Evolutionary conservation across 1,284 basidiomycete genomes (phyloP).

Genomic region (Puccinia horiana): DNA sequence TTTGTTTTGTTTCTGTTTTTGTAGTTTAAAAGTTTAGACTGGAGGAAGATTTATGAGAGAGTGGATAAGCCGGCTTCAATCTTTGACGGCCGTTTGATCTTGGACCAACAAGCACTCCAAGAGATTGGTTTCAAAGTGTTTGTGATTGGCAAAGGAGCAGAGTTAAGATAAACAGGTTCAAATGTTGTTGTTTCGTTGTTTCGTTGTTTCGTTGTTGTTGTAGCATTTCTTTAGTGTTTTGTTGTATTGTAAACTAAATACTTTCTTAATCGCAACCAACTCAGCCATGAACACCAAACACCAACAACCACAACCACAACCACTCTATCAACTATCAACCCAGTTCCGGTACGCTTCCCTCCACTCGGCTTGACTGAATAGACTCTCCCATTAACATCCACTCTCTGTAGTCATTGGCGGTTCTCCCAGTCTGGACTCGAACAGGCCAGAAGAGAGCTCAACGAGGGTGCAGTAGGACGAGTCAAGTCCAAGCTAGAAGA

Average conservation of each 20-base stretch:
- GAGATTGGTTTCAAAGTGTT: slow-evolving; percentile 88
- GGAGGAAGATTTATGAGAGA: slow-evolving; percentile 76
- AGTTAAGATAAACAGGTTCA: slow-evolving; percentile 20
- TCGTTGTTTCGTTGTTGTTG: neutral
- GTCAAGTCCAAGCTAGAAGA: slow-evolving; percentile 75
- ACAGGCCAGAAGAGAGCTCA: slow-evolving; percentile 68
- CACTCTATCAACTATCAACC: slow-evolving; percentile 40
- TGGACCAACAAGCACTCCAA: slow-evolving; percentile 76
- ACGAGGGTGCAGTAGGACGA: slow-evolving; percentile 71
- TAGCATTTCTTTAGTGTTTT: neutral
- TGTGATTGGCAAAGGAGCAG: slow-evolving; percentile 58
- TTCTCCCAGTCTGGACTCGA: slow-evolving; percentile 71
- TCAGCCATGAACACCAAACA: neutral
- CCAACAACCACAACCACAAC: neutral
- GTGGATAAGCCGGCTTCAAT: slow-evolving; percentile 81
- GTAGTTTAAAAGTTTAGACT: slow-evolving; percentile 91
- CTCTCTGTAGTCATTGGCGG: slow-evolving; percentile 69
- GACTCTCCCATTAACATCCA: neutral
- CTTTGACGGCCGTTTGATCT: slow-evolving; percentile 84
- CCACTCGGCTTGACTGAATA: neutral
- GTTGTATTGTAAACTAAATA: too few relatives aligned
- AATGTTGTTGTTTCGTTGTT: too few relatives aligned
- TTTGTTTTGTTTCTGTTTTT: slow-evolving; percentile 61
- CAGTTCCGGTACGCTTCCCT: slow-evolving; percentile 27
- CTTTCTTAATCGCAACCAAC: neutral